These are phyloP conservation scores for Saturnispora saitoi DNA, from an alignment of 805 yeast genomes.

Conservation along the genomic window DNA sequence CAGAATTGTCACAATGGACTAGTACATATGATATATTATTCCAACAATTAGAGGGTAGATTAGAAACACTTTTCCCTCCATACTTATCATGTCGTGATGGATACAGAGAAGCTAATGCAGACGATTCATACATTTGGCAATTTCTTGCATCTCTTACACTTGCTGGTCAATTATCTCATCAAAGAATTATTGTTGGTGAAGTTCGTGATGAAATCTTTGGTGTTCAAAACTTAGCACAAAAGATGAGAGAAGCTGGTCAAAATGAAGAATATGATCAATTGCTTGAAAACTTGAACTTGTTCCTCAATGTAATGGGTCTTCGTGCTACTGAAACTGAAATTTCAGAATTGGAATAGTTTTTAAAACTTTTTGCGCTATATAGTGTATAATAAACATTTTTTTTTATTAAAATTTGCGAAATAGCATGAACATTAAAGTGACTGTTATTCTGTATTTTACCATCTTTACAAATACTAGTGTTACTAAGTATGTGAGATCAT, in stretches of 20 bases:
- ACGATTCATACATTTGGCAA: slow-evolving; percentile 90
- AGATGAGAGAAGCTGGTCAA: slow-evolving; percentile 26
- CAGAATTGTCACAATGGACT: slow-evolving; percentile 64
- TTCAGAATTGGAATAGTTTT: slow-evolving; percentile 44
- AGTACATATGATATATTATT: slow-evolving; percentile 75
- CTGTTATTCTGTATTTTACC: too few species aligned
- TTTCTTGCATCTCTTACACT: slow-evolving; percentile 88
- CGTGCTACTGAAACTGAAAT: slow-evolving; percentile 87
- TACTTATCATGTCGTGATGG: slow-evolving; percentile 29
- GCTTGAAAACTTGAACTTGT: slow-evolving; percentile 75
- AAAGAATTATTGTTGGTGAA: slow-evolving; percentile 88
- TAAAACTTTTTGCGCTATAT: background rate
- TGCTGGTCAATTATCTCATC: slow-evolving; percentile 85
- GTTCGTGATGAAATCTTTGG: slow-evolving; percentile 90
- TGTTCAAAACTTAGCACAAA: slow-evolving; percentile 69
- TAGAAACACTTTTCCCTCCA: slow-evolving; percentile 77
- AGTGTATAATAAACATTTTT: background rate
- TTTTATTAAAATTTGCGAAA: background rate
- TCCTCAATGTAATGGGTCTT: slow-evolving; percentile 92
- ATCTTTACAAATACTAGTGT: too few species aligned
- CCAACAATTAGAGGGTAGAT: slow-evolving; percentile 67
- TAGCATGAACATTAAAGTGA: too few species aligned
- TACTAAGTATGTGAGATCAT: too few species aligned
- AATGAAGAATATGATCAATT: slow-evolving; percentile 45
- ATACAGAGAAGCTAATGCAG: slow-evolving; percentile 28